These are phyloP conservation scores for Ambrosiella cleistominuta DNA, from an alignment of 2,329 filamentous ascomycete species.

Conservation along the genomic window DNA sequence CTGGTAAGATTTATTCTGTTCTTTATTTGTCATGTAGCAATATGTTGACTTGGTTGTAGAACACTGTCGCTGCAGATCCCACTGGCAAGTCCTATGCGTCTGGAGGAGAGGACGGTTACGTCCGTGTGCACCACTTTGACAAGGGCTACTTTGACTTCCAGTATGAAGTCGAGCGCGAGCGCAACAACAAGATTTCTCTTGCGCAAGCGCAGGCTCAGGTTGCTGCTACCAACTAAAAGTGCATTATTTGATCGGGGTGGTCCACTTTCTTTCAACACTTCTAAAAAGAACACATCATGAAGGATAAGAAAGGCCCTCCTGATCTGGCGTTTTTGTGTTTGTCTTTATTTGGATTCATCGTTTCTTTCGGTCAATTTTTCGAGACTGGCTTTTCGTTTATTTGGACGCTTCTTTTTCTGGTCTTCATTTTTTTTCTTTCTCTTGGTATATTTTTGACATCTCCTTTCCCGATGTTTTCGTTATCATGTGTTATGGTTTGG, in stretches of 20 bases:
- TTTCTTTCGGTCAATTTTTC: no score
- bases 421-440: no score
- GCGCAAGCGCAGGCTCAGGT: background rate
- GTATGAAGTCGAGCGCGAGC: slow-evolving; percentile 94
- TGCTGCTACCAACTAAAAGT: background rate
- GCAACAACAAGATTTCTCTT: slow-evolving; percentile 23
- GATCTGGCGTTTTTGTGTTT: no score
- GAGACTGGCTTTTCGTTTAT: no score
- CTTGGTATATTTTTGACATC: no score
- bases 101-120: slow-evolving; percentile 95
- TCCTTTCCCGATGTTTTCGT: no score
- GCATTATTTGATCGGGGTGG: background rate
- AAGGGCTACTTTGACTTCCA: slow-evolving; percentile 97
- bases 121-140: slow-evolving; percentile 96
- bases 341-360: no score
- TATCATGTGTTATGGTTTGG: no score
- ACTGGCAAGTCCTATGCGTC: slow-evolving; percentile 84
- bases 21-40: background rate
- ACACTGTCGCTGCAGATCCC: slow-evolving; percentile 89
- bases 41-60: slow-evolving; percentile 23
- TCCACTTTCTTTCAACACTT: no score
- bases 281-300: no score
- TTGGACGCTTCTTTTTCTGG: no score
- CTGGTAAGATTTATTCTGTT: slow-evolving; percentile 29
- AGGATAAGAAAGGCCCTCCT: no score